phyloP scores from a whole-genome alignment of 805 yeast genomes.

The Candida sonorensis region DNA sequence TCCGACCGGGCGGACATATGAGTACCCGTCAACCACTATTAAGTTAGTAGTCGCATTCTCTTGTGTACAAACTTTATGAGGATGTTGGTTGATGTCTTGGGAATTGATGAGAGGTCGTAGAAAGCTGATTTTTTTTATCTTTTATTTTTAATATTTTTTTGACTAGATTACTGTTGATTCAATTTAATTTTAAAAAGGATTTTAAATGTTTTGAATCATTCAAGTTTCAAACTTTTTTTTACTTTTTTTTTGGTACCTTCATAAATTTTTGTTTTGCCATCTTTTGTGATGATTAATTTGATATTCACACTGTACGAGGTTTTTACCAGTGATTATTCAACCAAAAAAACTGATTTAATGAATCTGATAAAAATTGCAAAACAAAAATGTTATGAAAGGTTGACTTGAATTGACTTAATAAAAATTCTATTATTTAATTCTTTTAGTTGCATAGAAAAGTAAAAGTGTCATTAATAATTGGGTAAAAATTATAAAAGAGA shows the following conservation, averaged over 20 bases:
- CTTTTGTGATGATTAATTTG: constrained; percentile 18
- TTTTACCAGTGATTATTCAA: constrained; percentile 28
- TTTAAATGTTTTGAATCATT: no score
- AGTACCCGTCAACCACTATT: constrained; percentile 27
- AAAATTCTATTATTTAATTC: no score
- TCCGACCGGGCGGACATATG: constrained; percentile 50
- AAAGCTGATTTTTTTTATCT: constrained; percentile 23
- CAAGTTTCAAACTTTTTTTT: no score
- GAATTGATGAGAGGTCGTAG: constrained; percentile 48
- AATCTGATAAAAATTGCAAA: constrained; percentile 30
- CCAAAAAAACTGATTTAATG: constrained; percentile 49
- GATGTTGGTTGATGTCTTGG: constrained; percentile 31
- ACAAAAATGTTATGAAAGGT: background rate
- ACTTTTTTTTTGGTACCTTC: no score
- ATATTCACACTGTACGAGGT: constrained; percentile 56
- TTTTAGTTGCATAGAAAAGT: no score
- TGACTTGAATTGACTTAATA: no score
- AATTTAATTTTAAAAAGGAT: no score
- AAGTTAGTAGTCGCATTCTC: constrained; percentile 39
- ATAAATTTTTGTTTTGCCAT: background rate
- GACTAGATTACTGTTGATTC: no score
- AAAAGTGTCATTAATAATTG: no score
- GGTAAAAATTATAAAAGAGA: no score
- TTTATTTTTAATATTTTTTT: no score
- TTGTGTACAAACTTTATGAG: constrained; percentile 43